Base-by-base conservation (phyloP, 306 rosid species). In the Acmispon strigosus region DNA sequence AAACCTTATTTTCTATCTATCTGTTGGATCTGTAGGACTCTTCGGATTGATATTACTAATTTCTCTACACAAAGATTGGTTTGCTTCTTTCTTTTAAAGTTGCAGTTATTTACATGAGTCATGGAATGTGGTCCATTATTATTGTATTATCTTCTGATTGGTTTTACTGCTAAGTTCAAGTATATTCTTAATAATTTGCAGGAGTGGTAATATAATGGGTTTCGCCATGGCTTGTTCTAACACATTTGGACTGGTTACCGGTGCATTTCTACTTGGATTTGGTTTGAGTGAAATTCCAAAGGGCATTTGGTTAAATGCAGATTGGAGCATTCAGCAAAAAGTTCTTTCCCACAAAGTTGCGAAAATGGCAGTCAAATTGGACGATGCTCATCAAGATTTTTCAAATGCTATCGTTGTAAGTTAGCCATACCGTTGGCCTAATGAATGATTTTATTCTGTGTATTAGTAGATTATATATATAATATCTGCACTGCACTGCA, bases 181-280 rank as follows among this genome's bases (percentile, higher is more conserved):
- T 55, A 11, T 62, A 44, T 42, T 52, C 32, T 71, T 32, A 47
- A 32, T 16, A 60, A 54, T 44, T 50, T 78, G 11, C 83, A 93
- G 98, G 97, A 81, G 53, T 41, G 88, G 94, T 19, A 74, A 83
- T 70, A 64, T 93, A 58, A 62, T 83, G 70, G 98, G 97, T 37
- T 86, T 88, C 41, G 97, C 98, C 78, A 93, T 93, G 98, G 97
- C 86, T 15, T 87, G 97, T 80, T 93, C 98, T n/a, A 93, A 93
- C 79, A 93, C 98, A 66, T 93, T 93, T 84, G 98, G 98, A 61
- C 90, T 93, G 53, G 98, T 93, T 29, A 93, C 98, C 0, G 98
- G 98, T 64, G 98, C 96, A 49, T 93, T 93, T 83, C 94, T 93
- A 66, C 97, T 93, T 70, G 98, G 98, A 69, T 93, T 90, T 84